A percentile compares a stretch with the other conserved stretches of the same genome.
Conservation (phyloP, 441 rosid species). For the Corymbia citriodora region DNA sequence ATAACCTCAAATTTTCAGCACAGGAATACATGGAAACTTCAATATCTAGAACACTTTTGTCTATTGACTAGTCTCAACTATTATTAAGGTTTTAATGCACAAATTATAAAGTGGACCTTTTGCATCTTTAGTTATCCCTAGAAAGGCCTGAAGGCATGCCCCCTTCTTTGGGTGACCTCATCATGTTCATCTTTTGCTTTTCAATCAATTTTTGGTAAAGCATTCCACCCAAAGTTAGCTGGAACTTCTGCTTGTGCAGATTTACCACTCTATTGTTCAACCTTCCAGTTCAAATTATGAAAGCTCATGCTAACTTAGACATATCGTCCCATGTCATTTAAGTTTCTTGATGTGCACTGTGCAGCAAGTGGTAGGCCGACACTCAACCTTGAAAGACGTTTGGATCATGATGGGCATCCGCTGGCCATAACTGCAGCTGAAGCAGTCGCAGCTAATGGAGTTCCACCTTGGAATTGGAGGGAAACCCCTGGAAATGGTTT, state of each 20-base stretch:
- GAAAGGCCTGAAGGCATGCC: neutral
- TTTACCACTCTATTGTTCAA: neutral
- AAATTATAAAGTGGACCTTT: neutral
- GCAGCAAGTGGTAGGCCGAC: conserved; percentile 80
- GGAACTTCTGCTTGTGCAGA: neutral
- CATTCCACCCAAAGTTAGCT: neutral
- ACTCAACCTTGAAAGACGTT: conserved; percentile 89
- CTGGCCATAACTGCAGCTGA: conserved; percentile 86
- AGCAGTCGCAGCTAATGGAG: conserved; percentile 73
- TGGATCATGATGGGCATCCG: conserved; percentile 94
- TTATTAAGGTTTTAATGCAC: neutral
- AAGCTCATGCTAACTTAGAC: neutral
- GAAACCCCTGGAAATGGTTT: conserved; percentile 84
- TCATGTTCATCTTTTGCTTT: neutral
- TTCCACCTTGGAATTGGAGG: conserved; percentile 99
- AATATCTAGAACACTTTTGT: neutral
- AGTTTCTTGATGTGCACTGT: conserved; percentile 18
- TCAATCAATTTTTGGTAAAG: neutral
- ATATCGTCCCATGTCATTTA: conserved; percentile 2
- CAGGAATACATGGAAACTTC: neutral
- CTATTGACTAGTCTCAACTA: neutral
- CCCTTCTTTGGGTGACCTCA: neutral
- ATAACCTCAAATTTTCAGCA: neutral
- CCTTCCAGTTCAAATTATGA: neutral
- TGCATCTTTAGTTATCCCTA: neutral